phyloP scores from a whole-genome alignment of 805 yeast genomes.

The Monosporozyma unispora region DNA sequence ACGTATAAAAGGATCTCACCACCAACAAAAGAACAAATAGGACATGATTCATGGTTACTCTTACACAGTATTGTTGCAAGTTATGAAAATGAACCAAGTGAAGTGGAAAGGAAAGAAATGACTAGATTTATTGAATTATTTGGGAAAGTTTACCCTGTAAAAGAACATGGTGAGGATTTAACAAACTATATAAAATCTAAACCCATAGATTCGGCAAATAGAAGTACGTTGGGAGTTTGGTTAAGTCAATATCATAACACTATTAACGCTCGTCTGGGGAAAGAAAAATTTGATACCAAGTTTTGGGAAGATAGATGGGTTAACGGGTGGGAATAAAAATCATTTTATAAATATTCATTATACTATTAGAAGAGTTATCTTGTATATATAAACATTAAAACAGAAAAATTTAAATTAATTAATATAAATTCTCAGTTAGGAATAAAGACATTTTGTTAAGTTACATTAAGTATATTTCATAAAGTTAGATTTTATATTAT shows the following conservation, averaged over 20 bases:
- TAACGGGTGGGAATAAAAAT: constrained; percentile 68
- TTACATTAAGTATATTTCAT: constrained; percentile 2
- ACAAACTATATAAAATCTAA: constrained; percentile 46
- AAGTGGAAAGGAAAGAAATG: constrained; percentile 61
- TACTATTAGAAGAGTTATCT: neutral
- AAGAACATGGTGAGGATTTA: constrained; percentile 84
- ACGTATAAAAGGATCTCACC: constrained; percentile 53
- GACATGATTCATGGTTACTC: constrained; percentile 86
- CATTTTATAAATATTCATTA: constrained; percentile 1
- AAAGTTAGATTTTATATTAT: too few relatives aligned
- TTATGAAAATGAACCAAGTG: constrained; percentile 63
- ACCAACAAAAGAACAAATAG: constrained; percentile 75
- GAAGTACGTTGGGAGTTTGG: constrained; percentile 83
- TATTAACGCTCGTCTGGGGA: constrained; percentile 81
- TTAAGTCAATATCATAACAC: constrained; percentile 90
- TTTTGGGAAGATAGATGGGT: constrained; percentile 93
- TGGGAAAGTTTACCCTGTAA: constrained; percentile 70
- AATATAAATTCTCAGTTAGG: too few relatives aligned
- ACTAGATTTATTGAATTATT: constrained; percentile 58
- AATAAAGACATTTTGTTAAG: too few relatives aligned
- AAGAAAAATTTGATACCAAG: constrained; percentile 76
- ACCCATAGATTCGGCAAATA: constrained; percentile 48
- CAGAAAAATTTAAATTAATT: too few relatives aligned
- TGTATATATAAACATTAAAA: neutral
- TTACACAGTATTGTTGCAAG: constrained; percentile 84